Evolutionary conservation across 2,329 filamentous ascomycete species (phyloP).

Genomic region (Fusarium nanum): DNA sequence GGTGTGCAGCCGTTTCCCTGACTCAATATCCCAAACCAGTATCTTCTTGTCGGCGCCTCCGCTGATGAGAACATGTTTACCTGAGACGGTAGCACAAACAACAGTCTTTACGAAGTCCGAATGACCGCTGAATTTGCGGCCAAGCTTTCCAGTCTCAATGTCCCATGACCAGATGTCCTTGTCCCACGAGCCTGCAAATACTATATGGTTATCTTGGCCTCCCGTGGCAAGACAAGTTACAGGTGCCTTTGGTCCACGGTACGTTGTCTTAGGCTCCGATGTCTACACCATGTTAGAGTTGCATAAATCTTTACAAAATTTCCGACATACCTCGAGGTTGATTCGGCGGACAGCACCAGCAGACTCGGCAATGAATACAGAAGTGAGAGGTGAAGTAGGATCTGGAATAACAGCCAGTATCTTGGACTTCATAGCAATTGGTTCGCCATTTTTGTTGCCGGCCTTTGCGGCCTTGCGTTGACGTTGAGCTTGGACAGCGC

Average conservation of each 20-base stretch:
- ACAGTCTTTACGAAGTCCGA: conserved; percentile 92
- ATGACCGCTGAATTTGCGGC: conserved; percentile 78
- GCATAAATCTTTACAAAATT: not conserved
- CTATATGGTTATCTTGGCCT: conserved; percentile 63
- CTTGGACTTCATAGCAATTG: conserved; percentile 85
- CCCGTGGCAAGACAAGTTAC: conserved; percentile 80
- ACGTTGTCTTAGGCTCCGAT: conserved; percentile 57
- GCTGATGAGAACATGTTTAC: conserved; percentile 74
- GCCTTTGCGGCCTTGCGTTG: conserved; percentile 76
- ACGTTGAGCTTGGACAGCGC: conserved; percentile 61
- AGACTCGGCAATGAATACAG: conserved; percentile 86
- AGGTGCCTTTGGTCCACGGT: conserved; percentile 81
- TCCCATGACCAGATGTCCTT: conserved; percentile 91
- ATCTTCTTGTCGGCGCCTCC: conserved; percentile 84
- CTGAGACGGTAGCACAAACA: conserved; percentile 69
- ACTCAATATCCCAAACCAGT: conserved; percentile 82
- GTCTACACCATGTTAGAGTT: conserved; percentile 43
- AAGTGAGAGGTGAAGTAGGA: conserved; percentile 66
- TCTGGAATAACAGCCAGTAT: conserved; percentile 80
- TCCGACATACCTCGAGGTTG: conserved; percentile 72
- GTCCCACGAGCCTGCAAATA: conserved; percentile 96
- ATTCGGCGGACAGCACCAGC: conserved; percentile 82
- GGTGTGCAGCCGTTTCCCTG: conserved; percentile 76
- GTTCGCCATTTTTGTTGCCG: conserved; percentile 82
- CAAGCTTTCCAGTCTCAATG: conserved; percentile 64